Conservation (phyloP, 2,329 filamentous ascomycete species). For the Apiospora kogelbergensis region DNA sequence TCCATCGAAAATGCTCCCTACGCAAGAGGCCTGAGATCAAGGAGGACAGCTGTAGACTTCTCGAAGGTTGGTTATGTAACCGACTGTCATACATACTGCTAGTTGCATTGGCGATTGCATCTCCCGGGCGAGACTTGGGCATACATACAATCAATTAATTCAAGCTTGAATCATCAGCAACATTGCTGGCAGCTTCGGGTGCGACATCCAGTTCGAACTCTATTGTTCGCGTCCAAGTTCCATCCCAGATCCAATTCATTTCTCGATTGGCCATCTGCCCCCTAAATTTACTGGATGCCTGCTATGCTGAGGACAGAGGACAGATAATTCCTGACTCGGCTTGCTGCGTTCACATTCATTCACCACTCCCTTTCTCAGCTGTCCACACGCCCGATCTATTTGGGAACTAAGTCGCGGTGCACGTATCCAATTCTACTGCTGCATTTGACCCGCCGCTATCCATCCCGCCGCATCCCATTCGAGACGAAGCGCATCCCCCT, state of each 20-base stretch:
- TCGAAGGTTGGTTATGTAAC: background rate
- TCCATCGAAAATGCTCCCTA: background rate
- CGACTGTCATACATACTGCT: background rate
- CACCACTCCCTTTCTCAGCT: background rate
- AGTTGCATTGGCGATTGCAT: background rate
- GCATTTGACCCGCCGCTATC: background rate
- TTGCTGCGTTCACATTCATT: background rate
- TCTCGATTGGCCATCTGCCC: background rate
- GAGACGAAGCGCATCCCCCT: background rate
- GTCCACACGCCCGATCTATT: background rate
- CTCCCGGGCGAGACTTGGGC: background rate
- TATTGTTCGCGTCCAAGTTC: background rate
- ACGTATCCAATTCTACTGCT: constrained; percentile 1
- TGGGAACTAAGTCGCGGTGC: background rate
- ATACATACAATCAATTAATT: background rate
- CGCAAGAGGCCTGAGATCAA: background rate
- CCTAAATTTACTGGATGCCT: background rate
- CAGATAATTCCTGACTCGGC: background rate
- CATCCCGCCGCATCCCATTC: constrained; percentile 3
- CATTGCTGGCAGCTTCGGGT: background rate
- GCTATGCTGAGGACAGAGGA: background rate
- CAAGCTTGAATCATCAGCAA: background rate
- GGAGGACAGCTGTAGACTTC: background rate
- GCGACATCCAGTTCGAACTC: constrained; percentile 1
- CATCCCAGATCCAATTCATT: background rate